Base-by-base conservation (phyloP, 306 rosid genomes). In the Betula pendula region DNA sequence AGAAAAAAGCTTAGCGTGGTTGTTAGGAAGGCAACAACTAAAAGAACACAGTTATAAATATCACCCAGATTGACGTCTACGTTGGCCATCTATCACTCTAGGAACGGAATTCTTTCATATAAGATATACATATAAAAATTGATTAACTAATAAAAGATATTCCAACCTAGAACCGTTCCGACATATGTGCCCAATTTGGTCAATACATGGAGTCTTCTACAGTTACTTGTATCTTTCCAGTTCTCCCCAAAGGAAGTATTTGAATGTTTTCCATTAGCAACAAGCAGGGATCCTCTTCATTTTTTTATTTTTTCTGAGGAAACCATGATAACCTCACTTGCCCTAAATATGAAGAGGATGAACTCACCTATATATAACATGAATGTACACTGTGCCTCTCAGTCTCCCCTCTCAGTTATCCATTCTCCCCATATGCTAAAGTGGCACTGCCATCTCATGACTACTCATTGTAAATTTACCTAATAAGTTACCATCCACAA, bases 171-270 rank as follows among this genome's bases (percentile, higher is more conserved):
- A 24, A 56, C 29, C 24, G 63, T 16, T 56, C 63, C 63, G 6
- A 11, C 4, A 24, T 56, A 24, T 56, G 29, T 29, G 22, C n/a
- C 47, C 40, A 65, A 65, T 65, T 65, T 35, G 48, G n/a, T 13
- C 24, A 35, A 35, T 38, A 38, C 13, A n/a, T 5, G 12, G 48
- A 0, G 45, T 35, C 70, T 22, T 38, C 70, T 16, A 65, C 48
- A 65, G 70, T 38, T 38, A 65, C 48, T 65, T 65, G 70, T 33
- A 65, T 33, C 25, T 43, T 38, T 38, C 27, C 22, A 63, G 68
- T 35, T 19, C 24, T 62, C 20, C 69, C n/a, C 1, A 14, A 31
- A 16, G 43, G 24, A 63, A 65, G 70, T 17, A 65, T 38, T 17
- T 35, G 48, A 19, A 65, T 8, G 15, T 65, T 33, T 65, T 65